phyloP scores from a whole-genome alignment of 2,329 filamentous ascomycete species.

The Tolypocladium pustulatum region DNA sequence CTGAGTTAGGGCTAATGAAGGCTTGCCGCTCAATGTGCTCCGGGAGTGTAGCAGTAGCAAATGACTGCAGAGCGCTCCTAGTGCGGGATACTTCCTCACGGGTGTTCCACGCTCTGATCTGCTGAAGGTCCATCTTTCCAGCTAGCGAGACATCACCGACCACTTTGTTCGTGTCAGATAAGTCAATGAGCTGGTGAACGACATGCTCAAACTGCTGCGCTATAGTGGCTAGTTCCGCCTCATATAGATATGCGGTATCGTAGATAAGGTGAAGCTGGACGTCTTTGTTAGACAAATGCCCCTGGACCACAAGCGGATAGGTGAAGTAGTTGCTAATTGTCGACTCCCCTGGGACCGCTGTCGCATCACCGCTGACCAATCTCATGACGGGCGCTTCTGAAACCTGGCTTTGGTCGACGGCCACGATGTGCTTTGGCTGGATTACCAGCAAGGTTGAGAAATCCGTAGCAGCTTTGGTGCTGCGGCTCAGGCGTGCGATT shows the following conservation, averaged over 20 bases:
- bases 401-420: neutral
- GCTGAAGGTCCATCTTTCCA: neutral
- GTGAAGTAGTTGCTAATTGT: neutral
- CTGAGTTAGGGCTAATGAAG: constrained; percentile 15
- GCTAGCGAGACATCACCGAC: neutral
- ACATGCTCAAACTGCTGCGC: neutral
- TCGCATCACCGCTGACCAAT: neutral
- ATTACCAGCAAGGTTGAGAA: neutral
- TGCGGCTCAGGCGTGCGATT: neutral
- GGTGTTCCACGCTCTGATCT: neutral
- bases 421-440: neutral
- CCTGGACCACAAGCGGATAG: neutral
- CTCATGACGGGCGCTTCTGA: neutral
- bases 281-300: neutral
- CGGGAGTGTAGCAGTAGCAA: neutral
- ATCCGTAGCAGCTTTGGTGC: neutral
- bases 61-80: too few relatives aligned
- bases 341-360: neutral
- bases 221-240: neutral
- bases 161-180: neutral
- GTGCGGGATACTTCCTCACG: neutral
- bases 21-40: constrained; percentile 15
- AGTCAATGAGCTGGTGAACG: neutral
- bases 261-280: neutral
- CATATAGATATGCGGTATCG: neutral